These are phyloP conservation scores for Lagenidium sp. DNA, from an alignment of 352 stramenopile genomes.

Conservation along the genomic window DNA sequence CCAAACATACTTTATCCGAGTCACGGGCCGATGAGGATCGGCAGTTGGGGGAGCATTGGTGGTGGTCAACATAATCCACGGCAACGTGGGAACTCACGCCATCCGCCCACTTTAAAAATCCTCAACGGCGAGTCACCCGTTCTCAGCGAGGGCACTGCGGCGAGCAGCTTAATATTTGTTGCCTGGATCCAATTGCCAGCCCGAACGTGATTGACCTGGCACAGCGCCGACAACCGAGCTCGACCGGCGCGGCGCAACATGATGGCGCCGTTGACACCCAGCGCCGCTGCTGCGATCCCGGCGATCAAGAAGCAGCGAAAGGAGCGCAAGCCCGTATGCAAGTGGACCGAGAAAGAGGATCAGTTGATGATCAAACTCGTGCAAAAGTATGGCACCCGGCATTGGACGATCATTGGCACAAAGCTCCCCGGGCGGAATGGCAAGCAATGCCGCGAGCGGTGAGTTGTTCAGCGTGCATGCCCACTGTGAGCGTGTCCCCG, in stretches of 20 bases:
- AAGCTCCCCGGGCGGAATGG: slow-evolving; percentile 89
- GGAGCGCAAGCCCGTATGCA: slow-evolving; percentile 75
- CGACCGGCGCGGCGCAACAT: neutral
- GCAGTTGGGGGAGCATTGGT: slow-evolving; percentile 18
- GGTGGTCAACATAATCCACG: too few species aligned
- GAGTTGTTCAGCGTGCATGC: neutral
- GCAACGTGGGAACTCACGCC: too few species aligned
- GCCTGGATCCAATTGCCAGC: too few species aligned
- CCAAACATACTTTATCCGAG: slow-evolving; percentile 19
- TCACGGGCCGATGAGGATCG: slow-evolving; percentile 13
- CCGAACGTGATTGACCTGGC: too few species aligned
- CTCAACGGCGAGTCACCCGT: slow-evolving; percentile 9
- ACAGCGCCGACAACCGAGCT: too few species aligned
- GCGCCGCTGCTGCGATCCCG: too few species aligned
- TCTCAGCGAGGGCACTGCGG: slow-evolving; percentile 1
- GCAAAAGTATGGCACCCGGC: slow-evolving; percentile 89
- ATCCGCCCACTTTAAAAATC: slow-evolving; percentile 15
- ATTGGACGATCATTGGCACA: slow-evolving; percentile 97
- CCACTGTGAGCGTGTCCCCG: too few species aligned
- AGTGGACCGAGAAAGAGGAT: slow-evolving; percentile 88
- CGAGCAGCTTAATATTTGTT: slow-evolving; percentile 6
- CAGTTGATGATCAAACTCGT: slow-evolving; percentile 83
- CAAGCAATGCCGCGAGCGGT: slow-evolving; percentile 94
- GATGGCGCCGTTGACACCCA: too few species aligned
- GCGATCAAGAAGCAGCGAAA: slow-evolving; percentile 20